Evolutionary conservation across 495 filamentous ascomycete genomes (phyloP), one percentile per base, ranked within the genome.

Genomic region (Xylaria cubensis): DNA sequence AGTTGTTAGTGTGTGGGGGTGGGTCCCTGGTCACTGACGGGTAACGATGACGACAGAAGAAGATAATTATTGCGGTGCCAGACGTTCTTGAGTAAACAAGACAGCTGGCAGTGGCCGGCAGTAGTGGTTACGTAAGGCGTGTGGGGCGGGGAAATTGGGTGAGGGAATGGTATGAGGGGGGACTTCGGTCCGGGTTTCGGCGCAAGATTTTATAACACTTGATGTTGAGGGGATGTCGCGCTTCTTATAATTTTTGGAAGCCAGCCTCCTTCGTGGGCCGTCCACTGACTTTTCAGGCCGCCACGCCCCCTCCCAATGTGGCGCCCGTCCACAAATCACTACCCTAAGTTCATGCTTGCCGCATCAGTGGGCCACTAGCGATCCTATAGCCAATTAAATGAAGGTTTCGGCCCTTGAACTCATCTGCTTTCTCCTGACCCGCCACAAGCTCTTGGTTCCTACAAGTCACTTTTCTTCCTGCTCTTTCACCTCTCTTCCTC

Each of bases 111-210:
- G 32, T 44, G n/a, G 71, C 71, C 61, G 56, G 46, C 78, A 78
- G 76, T 76, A 75, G 76, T 50, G 72, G 53, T 71, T 73, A 76
- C 63, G 76, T 76, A 80, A 79, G 79, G 77, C 75, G 78, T 70
- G 59, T 72, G 72, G 67, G 71, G 77, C 72, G 72, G 71, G 70
- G 80, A 79, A 79, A 77, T 78, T 79, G 75, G 77, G 75, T 62
- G 69, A 72, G 72, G 76, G 78, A 73, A 80, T 12, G 77, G 73
- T 79, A 78, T 74, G 74, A 79, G 78, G 82, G 82, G 77, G 79
- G 81, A 81, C 73, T 76, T 78, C 83, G 83, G 83, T 85, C 83
- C 81, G 82, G 80, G 80, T 80, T 82, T 85, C 83, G 83, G 78
- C 81, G 80, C 80, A 78, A 80, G 79, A 81, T 72, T 76, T 79